A percentile compares a stretch with the other conserved stretches of the same genome.
Evolutionary conservation across 768 basidiomycete species (phyloP).

Genomic region (Suillus ampliporus): DNA sequence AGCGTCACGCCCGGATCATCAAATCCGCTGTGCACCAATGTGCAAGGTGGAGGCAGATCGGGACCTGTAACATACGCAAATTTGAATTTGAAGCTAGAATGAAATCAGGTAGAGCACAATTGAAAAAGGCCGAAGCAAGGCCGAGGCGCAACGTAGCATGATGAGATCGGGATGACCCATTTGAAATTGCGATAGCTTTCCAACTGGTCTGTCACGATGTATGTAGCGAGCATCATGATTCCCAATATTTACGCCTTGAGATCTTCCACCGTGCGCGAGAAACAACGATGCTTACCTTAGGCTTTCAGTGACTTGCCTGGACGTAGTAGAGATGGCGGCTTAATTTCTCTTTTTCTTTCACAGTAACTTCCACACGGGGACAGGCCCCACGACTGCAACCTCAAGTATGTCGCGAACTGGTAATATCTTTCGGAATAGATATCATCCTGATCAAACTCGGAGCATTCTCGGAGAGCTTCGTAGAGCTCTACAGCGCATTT

Average conservation of each 20-base stretch:
- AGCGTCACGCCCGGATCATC: too few species aligned
- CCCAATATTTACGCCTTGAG: neutral
- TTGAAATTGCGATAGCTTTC: too few species aligned
- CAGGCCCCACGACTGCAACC: too few species aligned
- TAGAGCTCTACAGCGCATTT: neutral
- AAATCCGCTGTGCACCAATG: neutral
- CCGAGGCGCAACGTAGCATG: too few species aligned
- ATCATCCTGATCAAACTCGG: neutral
- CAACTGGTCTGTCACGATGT: too few species aligned
- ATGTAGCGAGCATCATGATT: neutral
- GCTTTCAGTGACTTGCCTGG: neutral
- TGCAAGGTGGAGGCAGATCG: too few species aligned
- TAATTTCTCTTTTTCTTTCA: neutral
- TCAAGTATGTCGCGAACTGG: too few species aligned
- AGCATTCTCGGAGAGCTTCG: neutral
- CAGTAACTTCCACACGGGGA: neutral
- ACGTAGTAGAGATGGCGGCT: neutral
- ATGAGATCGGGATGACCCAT: too few species aligned
- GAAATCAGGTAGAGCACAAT: neutral
- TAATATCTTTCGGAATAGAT: too few species aligned
- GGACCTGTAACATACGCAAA: too few species aligned
- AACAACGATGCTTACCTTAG: neutral
- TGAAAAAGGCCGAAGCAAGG: too few species aligned
- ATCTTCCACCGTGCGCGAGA: neutral
- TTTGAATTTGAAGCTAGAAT: neutral